Conservation (phyloP, 2,329 filamentous ascomycete species). For the Aspergillus piperis region DNA sequence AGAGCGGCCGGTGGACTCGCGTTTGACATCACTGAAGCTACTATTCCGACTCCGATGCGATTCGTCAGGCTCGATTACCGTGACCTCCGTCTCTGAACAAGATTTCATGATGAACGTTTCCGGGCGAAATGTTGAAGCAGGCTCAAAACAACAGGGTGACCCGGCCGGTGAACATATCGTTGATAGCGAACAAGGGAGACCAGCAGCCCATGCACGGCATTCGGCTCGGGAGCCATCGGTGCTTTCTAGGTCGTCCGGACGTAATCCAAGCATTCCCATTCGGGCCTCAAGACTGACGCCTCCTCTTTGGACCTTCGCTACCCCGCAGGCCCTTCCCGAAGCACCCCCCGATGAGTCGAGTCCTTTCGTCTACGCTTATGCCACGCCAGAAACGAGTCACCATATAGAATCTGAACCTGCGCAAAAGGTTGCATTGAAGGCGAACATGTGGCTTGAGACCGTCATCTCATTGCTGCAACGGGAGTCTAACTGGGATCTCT, state of each 20-base stretch:
- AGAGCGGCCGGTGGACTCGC: constrained; percentile 66
- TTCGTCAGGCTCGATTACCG: constrained; percentile 72
- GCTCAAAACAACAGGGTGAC: constrained; percentile 47
- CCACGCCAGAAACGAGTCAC: constrained; percentile 38
- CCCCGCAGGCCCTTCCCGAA: constrained; percentile 56
- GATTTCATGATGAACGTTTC: constrained; percentile 71
- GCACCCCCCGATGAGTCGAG: constrained; percentile 53
- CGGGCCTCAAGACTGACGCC: constrained; percentile 41
- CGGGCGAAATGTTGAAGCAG: constrained; percentile 61
- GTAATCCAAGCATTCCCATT: constrained; percentile 35
- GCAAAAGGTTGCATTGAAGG: constrained; percentile 55
- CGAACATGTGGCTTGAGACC: constrained; percentile 73
- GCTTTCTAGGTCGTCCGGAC: constrained; percentile 35
- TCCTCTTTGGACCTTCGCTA: constrained; percentile 61
- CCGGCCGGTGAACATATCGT: constrained; percentile 37
- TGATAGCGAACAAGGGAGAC: constrained; percentile 39
- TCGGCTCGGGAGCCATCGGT: constrained; percentile 34
- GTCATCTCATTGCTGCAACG: constrained; percentile 72
- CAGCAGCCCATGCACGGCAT: constrained; percentile 30
- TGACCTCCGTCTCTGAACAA: constrained; percentile 70
- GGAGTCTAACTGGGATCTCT: constrained; percentile 84
- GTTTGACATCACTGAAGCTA: constrained; percentile 73
- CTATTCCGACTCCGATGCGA: constrained; percentile 83
- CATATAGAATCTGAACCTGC: constrained; percentile 25
- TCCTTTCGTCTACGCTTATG: constrained; percentile 53